phyloP scores from a whole-genome alignment of 768 basidiomycete species.

The Coprinellus aureogranulatus region DNA sequence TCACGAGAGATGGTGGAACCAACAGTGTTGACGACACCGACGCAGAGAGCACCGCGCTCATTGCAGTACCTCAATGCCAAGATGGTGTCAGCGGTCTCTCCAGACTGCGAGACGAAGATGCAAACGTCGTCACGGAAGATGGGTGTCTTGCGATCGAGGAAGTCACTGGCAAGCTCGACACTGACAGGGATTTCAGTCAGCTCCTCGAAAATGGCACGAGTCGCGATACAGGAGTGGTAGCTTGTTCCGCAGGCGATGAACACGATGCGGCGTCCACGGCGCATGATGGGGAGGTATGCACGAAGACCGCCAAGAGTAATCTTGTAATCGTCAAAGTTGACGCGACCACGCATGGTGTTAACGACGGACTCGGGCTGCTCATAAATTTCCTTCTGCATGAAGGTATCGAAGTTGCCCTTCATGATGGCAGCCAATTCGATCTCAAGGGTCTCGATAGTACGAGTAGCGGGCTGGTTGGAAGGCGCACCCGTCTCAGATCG shows the following conservation, averaged over 20 bases:
- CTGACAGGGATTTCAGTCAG: slow-evolving; percentile 97
- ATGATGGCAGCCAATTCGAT: slow-evolving; percentile 99
- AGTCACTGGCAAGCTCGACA: slow-evolving; percentile 96
- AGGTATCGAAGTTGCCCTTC: slow-evolving; percentile 99
- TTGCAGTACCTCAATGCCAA: slow-evolving; percentile 93
- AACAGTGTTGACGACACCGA: slow-evolving; percentile 98
- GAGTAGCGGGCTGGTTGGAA: slow-evolving; percentile 66
- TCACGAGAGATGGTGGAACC: slow-evolving; percentile 97
- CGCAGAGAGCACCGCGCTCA: slow-evolving; percentile 92
- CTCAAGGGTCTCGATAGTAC: slow-evolving; percentile 96
- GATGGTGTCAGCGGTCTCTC: slow-evolving; percentile 98
- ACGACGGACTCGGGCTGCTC: slow-evolving; percentile 99
- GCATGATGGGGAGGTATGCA: slow-evolving; percentile 92
- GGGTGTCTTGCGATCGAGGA: slow-evolving; percentile 97
- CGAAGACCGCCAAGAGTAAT: slow-evolving; percentile 95
- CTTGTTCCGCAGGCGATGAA: slow-evolving; percentile 99
- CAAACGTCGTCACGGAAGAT: slow-evolving; percentile 99
- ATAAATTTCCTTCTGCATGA: slow-evolving; percentile 99
- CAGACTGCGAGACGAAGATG: slow-evolving; percentile 94
- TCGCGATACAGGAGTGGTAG: slow-evolving; percentile 96
- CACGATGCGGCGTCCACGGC: slow-evolving; percentile 89
- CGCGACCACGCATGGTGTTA: slow-evolving; percentile 99
- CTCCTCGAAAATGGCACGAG: slow-evolving; percentile 97
- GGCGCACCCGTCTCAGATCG: slow-evolving; percentile 73
- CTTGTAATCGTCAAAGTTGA: slow-evolving; percentile 92